Evolutionary conservation across 2,329 filamentous ascomycete species (phyloP), one percentile per base, ranked within the genome.

Genomic region (Aschersonia sp.): DNA sequence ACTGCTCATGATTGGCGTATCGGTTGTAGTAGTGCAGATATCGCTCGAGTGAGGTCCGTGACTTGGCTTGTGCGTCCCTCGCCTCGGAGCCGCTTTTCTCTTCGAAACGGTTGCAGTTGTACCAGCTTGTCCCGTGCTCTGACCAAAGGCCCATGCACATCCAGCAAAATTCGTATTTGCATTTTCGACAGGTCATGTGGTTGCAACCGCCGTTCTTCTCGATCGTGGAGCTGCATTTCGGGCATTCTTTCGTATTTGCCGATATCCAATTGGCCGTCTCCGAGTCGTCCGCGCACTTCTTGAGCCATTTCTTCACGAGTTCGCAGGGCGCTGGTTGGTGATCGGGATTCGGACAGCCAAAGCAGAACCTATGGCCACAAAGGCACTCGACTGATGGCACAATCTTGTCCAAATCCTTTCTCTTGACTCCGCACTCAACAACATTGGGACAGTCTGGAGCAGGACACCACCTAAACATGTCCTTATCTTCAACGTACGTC

Each of bases 131-230:
- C 52, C 92, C 92, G 62, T 98, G 92, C 66, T 98, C 92, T 1
- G 88, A 94, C 92, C 92, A 98, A 1, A 95, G 72, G 0, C 92
- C 92, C 92, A 98, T 98, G 60, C 92, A 98, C 85, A 98, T 97
- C 92, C 92, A 98, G 68, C 92, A 98, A 60, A 98, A 95, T 60
- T 95, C 89, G 60, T 95, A 83, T 59, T 88, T 87, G 70, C 89
- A 95, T 65, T 95, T 95, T 48, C 89, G 75, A 62, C 89, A 95
- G 0, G 89, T 95, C 89, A 95, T 95, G 64, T 95, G 89, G 68
- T 95, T 95, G 70, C 89, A 95, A 4, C 89, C 89, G 46, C 89
- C 89, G 55, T 98, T 98, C 77, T 98, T 98, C 67, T 98, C 92
- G 43, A 98, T 98, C 0, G 92, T 98, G 2, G 90, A 97, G 56